Evolutionary conservation across 2,329 filamentous ascomycete genomes (phyloP), one percentile per base, ranked within the genome.

Genomic region (Talaromyces albobiverticillius): DNA sequence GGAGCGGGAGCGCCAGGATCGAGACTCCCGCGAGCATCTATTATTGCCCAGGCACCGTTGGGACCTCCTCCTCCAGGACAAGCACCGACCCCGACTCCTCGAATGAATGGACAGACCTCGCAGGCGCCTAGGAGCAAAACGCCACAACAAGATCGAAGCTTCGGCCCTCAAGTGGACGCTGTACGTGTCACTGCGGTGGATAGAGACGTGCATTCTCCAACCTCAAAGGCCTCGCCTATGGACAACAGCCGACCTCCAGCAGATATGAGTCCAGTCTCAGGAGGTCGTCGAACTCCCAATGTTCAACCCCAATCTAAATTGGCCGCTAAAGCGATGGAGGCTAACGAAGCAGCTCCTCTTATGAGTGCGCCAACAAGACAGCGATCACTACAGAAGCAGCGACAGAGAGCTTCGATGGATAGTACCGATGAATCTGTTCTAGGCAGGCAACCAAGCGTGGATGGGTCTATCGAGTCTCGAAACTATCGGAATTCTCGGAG

Each of bases 351-450:
- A 40, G 70, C 74, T 42, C 72, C 75, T 14, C 60, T 78, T 22
- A 71, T 76, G 20, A 71, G 64, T 52, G 63, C 70, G 4, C 75
- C 75, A 3, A 66, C 72, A 22, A 67, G 75, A 46, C 75, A 81
- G 71, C 71, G 78, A 26, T 76, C 79, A n/a, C 72, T 82, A 23
- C 80, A 82, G 41, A 81, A 82, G 59, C 78, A 79, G 41, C 79
- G 83, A 16, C 77, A 80, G 32, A 85, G 87, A 64, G 80, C 80
- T 25, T 88, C 88, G 0, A 75, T 89, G 11, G 89, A 94, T 60
- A 88, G 82, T 62, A 81, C 80, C 2, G 80, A 81, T 23, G 87
- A 90, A 59, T 76, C 79, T 3, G 69, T 73, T 1, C 67, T 82
- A 10, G 70, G 71, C 26, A 68, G 71, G 54, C 70, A 67, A 56